phyloP scores from a whole-genome alignment of 2,329 filamentous ascomycete genomes.

The Trichoderma sp. region DNA sequence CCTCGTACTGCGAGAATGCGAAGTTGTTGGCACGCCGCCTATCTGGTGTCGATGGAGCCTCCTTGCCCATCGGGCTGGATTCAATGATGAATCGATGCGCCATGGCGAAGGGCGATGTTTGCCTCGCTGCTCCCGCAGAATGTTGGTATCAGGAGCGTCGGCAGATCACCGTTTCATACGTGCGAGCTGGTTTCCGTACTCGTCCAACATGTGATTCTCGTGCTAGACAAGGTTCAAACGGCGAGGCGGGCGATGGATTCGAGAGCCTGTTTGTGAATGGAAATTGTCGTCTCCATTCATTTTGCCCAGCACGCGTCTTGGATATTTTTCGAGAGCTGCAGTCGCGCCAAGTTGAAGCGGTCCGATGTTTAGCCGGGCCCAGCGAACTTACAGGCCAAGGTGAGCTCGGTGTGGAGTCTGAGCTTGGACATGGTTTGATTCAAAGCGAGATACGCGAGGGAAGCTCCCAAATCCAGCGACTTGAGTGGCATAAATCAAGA shows the following conservation, averaged over 20 bases:
- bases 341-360: conserved; percentile 13
- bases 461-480: neutral
- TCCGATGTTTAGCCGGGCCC: conserved; percentile 22
- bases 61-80: conserved; percentile 41
- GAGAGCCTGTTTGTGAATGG: neutral
- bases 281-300: conserved; percentile 5
- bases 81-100: conserved; percentile 42
- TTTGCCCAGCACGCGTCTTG: conserved; percentile 22
- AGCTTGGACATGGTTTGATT: neutral
- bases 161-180: conserved; percentile 7
- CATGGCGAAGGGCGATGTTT: conserved; percentile 31
- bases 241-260: neutral
- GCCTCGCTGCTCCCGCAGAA: neutral
- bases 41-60: conserved; percentile 50
- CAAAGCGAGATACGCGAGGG: neutral
- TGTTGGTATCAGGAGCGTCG: neutral
- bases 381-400: neutral
- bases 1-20: conserved; percentile 40
- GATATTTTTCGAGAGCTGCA: conserved; percentile 23
- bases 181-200: neutral
- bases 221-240: neutral
- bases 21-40: conserved; percentile 34
- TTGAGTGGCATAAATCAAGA: neutral
- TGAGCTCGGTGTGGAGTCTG: neutral
- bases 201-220: neutral